A percentile compares a stretch with the other conserved stretches of the same genome.
Evolutionary conservation across 345 rosid genomes (phyloP).

Genomic region (Eucalyptus microcorys): DNA sequence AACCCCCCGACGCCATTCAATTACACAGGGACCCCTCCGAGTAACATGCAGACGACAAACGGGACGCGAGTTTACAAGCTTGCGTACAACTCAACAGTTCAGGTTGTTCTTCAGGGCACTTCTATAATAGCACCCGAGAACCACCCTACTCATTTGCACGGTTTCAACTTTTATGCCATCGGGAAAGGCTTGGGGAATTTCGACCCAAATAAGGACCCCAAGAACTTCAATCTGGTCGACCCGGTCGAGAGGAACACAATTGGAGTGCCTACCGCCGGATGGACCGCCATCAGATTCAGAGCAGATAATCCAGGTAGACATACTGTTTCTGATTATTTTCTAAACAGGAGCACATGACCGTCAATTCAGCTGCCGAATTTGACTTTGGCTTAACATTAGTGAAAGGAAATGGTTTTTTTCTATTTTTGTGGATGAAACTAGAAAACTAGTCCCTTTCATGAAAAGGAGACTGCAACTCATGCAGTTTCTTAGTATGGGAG

Average conservation of each 20-base stretch:
- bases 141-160: slow-evolving; percentile 69
- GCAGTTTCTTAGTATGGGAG: not conserved
- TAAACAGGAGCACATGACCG: not conserved
- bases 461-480: not conserved
- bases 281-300: slow-evolving; percentile 66
- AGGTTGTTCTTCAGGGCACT: slow-evolving; percentile 64
- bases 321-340: not conserved
- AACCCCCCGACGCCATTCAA: slow-evolving; percentile 33
- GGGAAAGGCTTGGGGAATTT: slow-evolving; percentile 67
- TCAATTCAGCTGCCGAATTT: not conserved
- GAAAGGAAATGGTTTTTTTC: not conserved
- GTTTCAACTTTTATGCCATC: slow-evolving; percentile 50
- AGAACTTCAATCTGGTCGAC: slow-evolving; percentile 60
- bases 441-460: not conserved
- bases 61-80: slow-evolving; percentile 58
- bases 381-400: not conserved
- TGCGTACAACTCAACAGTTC: slow-evolving; percentile 49
- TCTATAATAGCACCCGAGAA: slow-evolving; percentile 57
- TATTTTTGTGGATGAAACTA: not conserved
- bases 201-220: slow-evolving; percentile 39
- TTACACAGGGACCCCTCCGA: slow-evolving; percentile 36
- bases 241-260: slow-evolving; percentile 73
- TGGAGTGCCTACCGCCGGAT: slow-evolving; percentile 67
- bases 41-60: slow-evolving; percentile 30
- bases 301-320: slow-evolving; percentile 71